Evolutionary conservation across 345 rosid species (phyloP), one percentile per base, ranked within the genome.

Genomic region (Acer negundo): DNA sequence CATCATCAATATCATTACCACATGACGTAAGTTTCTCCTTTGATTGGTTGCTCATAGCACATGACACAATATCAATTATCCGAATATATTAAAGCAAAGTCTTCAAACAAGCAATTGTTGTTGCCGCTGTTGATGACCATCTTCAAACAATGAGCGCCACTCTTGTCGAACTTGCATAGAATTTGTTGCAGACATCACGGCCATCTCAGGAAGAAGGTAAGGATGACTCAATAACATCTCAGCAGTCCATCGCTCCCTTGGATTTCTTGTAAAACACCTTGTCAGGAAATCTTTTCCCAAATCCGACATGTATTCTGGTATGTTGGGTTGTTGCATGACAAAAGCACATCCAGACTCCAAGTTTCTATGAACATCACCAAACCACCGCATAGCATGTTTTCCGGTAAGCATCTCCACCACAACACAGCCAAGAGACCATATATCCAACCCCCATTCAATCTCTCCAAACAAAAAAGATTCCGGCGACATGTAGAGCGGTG

Each of bases 341-440:
- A 31, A 74, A 10, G 78, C 83, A 58, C 77, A 79, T 17, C 61
- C n/a, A 15, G 82, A 56, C 69, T 75, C 38, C 61, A 84, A 47
- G 9, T 77, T n/a, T 16, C 6, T 15, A 10, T 0, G 1, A 22
- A 82, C 72, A 7, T 16, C 49, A 4, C 70, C 76, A 10, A 59
- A 22, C 19, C 67, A 71, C 44, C 72, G 64, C 85, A 85, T 79
- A 1, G 87, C 81, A 12, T 82, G 78, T 20, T 80, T 77, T 23
- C 87, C 87, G 0, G 85, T 68, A 4, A 77, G 28, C 87, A 85
- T 82, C 85, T 85, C 87, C 7, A 80, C 74, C 7, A 85, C 47
- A 2, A 84, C 63, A 22, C 85, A 82, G 11, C 85, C 87, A 24
- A 85, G 82, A n/a, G 83, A 85, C 87, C 87, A 85, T 0, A 85